Conservation (phyloP, 352 stramenopile genomes). For the Pythium aquatile region DNA sequence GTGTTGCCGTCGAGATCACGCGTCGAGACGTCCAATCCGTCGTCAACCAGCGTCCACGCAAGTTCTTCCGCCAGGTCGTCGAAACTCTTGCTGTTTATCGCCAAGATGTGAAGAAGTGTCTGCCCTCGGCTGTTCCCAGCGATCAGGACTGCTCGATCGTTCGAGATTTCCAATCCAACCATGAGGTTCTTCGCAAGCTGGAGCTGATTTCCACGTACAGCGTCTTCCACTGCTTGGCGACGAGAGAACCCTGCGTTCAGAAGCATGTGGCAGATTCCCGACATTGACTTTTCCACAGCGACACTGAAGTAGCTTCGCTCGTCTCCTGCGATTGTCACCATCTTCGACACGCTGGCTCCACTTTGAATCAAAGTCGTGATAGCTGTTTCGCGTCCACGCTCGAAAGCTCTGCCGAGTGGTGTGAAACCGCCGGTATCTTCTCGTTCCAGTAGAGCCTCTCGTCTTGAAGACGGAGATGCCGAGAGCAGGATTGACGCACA, state of each 20-base stretch:
- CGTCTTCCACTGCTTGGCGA: conserved; percentile 71
- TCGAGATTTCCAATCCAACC: conserved; percentile 45
- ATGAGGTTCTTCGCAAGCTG: conserved; percentile 66
- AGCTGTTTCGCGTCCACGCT: conserved; percentile 56
- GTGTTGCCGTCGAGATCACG: conserved; percentile 41
- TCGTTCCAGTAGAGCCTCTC: conserved; percentile 22
- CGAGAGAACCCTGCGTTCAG: conserved; percentile 64
- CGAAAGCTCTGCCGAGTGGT: conserved; percentile 46
- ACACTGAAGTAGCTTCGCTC: conserved; percentile 69
- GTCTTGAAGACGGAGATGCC: background rate
- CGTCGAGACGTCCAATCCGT: conserved; percentile 29
- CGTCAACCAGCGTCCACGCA: conserved; percentile 64
- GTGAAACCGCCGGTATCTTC: conserved; percentile 46
- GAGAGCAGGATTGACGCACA: conserved; percentile 61
- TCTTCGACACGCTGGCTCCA: conserved; percentile 25
- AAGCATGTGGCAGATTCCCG: conserved; percentile 74
- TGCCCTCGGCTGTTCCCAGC: conserved; percentile 39
- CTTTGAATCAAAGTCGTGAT: conserved; percentile 73
- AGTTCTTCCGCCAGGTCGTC: conserved; percentile 44
- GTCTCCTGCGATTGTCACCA: conserved; percentile 9
- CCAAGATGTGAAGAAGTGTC: conserved; percentile 57
- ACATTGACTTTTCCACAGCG: conserved; percentile 57
- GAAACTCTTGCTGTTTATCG: conserved; percentile 48
- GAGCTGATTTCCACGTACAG: conserved; percentile 51
- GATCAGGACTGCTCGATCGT: conserved; percentile 34